A percentile compares a stretch with the other conserved stretches of the same genome.
Conservation (phyloP, 495 filamentous ascomycete genomes). For the Podospora comata region DNA sequence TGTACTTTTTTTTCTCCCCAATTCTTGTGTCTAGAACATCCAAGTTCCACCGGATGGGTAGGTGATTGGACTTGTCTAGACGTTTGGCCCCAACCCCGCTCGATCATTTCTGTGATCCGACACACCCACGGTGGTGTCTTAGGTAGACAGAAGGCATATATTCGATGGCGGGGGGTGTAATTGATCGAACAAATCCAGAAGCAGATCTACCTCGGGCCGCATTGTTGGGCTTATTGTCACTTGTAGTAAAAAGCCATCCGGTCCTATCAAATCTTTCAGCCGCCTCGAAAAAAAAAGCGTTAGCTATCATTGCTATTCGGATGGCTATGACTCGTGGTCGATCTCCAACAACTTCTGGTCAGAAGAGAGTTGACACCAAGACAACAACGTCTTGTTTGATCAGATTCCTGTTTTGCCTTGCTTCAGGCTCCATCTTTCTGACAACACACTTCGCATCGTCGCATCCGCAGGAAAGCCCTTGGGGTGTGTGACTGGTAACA, state of each 20-base stretch:
- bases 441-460: neutral
- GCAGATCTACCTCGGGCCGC: neutral
- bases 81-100: neutral
- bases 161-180: neutral
- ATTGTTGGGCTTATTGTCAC: neutral
- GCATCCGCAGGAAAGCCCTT: neutral
- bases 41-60: neutral
- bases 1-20: neutral
- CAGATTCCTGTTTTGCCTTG: neutral
- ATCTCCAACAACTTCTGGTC: neutral
- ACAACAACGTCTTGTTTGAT: neutral
- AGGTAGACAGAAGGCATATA: neutral
- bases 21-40: neutral
- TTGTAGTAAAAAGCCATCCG: neutral
- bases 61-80: no score
- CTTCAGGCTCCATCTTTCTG: neutral
- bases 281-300: neutral
- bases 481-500: neutral
- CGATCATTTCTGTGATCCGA: neutral
- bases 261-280: neutral
- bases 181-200: neutral
- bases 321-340: neutral
- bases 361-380: neutral
- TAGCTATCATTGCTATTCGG: neutral
- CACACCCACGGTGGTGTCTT: neutral